These are phyloP conservation scores for Serendipita indica DNA, from an alignment of 768 basidiomycete species.

Conservation along the genomic window DNA sequence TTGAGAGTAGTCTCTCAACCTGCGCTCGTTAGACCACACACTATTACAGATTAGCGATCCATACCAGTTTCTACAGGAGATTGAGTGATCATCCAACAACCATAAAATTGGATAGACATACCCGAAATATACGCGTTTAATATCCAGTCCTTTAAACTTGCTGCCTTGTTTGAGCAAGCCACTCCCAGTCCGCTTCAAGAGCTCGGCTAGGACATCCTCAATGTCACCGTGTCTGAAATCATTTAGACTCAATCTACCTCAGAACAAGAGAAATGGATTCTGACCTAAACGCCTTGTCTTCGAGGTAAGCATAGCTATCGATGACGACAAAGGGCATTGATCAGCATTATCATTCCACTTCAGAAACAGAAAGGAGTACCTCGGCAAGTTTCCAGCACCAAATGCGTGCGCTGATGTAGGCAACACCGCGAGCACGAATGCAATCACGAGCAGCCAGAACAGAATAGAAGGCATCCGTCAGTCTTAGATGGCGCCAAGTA, in stretches of 20 bases:
- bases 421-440: slow-evolving; percentile 6
- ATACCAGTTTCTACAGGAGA: slow-evolving; percentile 13
- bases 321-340: slow-evolving; percentile 9
- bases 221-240: slow-evolving; percentile 74
- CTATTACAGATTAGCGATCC: background rate
- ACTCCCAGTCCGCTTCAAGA: slow-evolving; percentile 38
- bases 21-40: slow-evolving; percentile 18
- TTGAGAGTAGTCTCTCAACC: slow-evolving; percentile 79
- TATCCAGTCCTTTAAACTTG: slow-evolving; percentile 67
- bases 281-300: slow-evolving; percentile 47
- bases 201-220: slow-evolving; percentile 50
- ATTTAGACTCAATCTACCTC: background rate
- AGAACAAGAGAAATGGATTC: slow-evolving; percentile 15
- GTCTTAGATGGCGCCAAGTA: too few relatives aligned
- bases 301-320: slow-evolving; percentile 64
- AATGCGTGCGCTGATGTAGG: slow-evolving; percentile 33
- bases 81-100: background rate
- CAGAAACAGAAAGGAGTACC: slow-evolving; percentile 25
- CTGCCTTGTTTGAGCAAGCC: slow-evolving; percentile 37
- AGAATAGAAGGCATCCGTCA: background rate
- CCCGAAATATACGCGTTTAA: slow-evolving; percentile 77
- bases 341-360: background rate
- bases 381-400: slow-evolving; percentile 79
- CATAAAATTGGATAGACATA: slow-evolving; percentile 21
- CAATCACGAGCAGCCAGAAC: slow-evolving; percentile 7